Evolutionary conservation across 2,329 filamentous ascomycete genomes (phyloP).

Genomic region (Helminthosporium solani): DNA sequence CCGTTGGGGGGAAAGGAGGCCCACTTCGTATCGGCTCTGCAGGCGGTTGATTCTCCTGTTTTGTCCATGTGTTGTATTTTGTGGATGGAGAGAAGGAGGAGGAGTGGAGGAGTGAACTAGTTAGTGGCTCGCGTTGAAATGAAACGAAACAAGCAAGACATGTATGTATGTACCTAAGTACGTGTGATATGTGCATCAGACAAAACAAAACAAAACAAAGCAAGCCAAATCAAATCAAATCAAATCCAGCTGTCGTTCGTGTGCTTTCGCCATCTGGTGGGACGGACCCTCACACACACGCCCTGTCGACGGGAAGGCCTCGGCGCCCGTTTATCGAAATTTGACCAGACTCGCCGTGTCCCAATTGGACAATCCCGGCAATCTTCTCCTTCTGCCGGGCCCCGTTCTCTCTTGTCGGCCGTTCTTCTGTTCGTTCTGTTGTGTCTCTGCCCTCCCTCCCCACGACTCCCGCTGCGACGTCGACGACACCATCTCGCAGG

Average conservation of each 20-base stretch:
- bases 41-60: background rate
- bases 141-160: no score
- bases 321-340: constrained; percentile 3
- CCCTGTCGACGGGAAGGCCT: no score
- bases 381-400: background rate
- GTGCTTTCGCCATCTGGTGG: constrained; percentile 10
- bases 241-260: no score
- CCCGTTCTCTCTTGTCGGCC: background rate
- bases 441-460: constrained; percentile 14
- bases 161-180: no score
- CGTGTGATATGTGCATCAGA: no score
- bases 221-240: no score
- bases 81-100: no score
- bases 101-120: no score
- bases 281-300: background rate
- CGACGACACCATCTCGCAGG: constrained; percentile 24
- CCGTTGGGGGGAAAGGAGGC: background rate
- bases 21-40: background rate
- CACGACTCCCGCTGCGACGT: constrained; percentile 36
- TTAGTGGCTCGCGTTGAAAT: no score
- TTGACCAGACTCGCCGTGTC: background rate
- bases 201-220: no score
- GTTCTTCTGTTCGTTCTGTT: constrained; percentile 4
- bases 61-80: no score
- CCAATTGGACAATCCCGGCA: constrained; percentile 5